Conservation (phyloP, 257 asterid species). For the Solanum okadae region DNA sequence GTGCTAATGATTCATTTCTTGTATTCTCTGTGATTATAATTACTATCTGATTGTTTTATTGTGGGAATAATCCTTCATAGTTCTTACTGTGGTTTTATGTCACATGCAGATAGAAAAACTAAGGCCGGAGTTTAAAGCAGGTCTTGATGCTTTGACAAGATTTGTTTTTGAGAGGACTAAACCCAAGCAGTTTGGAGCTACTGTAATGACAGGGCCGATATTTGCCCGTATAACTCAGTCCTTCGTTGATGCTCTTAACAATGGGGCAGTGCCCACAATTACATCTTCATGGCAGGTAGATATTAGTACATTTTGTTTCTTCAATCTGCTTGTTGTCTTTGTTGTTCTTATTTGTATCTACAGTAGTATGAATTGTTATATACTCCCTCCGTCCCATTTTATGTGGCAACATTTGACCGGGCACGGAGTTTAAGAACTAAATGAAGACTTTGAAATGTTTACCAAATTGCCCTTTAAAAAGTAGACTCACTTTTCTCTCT, state of each 20-base stretch:
- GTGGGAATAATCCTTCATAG: background rate
- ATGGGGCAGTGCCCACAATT: constrained; percentile 97
- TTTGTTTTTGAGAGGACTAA: constrained; percentile 90
- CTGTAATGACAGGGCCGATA: constrained; percentile 95
- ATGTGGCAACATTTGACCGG: too few species aligned
- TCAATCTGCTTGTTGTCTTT: background rate
- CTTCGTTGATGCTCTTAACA: constrained; percentile 87
- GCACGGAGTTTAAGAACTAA: too few species aligned
- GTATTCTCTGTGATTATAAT: background rate
- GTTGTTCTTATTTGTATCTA: background rate
- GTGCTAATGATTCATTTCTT: constrained; percentile 10
- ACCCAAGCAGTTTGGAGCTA: constrained; percentile 89
- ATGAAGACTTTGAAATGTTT: too few species aligned
- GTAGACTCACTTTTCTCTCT: too few species aligned
- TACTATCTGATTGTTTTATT: background rate
- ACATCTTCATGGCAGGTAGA: constrained; percentile 93
- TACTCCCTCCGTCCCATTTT: too few species aligned
- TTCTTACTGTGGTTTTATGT: background rate
- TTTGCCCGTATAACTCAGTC: constrained; percentile 90
- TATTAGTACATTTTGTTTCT: background rate
- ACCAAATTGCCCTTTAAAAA: too few species aligned
- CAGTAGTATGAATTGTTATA: background rate
- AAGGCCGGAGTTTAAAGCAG: constrained; percentile 85
- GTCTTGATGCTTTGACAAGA: constrained; percentile 82
- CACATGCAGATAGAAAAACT: constrained; percentile 58